Evolutionary conservation across 345 rosid species (phyloP).

Genomic region (Camelina neglecta): DNA sequence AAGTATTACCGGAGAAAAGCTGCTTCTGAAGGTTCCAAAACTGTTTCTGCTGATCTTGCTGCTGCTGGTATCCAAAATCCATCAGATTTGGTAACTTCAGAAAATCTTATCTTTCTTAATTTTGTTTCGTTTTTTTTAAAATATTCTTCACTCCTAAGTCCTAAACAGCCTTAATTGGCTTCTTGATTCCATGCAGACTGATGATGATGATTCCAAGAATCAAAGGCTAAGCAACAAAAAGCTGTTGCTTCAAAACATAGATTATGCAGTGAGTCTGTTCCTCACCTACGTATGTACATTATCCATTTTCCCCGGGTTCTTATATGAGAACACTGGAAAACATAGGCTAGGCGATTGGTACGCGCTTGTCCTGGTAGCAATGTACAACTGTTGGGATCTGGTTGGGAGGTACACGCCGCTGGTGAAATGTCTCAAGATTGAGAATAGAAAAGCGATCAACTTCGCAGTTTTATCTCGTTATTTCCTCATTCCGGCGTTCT

Average conservation of each 20-base stretch:
- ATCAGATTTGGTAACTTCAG: conserved; percentile 34
- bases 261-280: conserved; percentile 64
- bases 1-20: conserved; percentile 88
- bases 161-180: not conserved
- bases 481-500: conserved; percentile 74
- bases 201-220: conserved; percentile 40
- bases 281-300: conserved; percentile 71
- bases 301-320: conserved; percentile 85
- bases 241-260: conserved; percentile 61
- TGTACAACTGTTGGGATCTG: conserved; percentile 74
- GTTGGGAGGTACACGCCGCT: conserved; percentile 71
- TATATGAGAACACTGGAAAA: conserved; percentile 76
- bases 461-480: conserved; percentile 59
- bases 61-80: conserved; percentile 79
- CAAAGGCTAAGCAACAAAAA: conserved; percentile 62
- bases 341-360: conserved; percentile 76
- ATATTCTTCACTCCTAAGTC: not conserved
- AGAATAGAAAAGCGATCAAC: conserved; percentile 69
- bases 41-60: conserved; percentile 86
- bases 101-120: not conserved
- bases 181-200: conserved; percentile 49
- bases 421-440: conserved; percentile 57
- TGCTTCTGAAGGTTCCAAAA: conserved; percentile 83
- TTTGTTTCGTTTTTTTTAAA: too few relatives aligned
- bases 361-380: conserved; percentile 65